Percentiles rank a stretch among this genome's conserved stretches.
phyloP scores from a whole-genome alignment of 805 yeast genomes.

The Lachancea nothofagi region DNA sequence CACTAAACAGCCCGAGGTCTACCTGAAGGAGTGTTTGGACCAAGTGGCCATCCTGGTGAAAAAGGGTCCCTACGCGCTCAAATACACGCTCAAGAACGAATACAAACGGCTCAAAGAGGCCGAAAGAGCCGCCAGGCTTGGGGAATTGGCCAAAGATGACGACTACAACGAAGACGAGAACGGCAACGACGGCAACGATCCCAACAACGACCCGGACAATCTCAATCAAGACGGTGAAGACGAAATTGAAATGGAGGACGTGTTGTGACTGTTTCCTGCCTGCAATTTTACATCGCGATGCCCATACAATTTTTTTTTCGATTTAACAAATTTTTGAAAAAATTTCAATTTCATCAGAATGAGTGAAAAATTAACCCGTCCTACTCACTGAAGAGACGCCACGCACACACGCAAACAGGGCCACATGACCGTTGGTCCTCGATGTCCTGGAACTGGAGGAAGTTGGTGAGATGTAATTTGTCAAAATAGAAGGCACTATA shows the following conservation, averaged over 20 bases:
- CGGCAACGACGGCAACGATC: slow-evolving; percentile 43
- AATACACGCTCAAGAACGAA: slow-evolving; percentile 85
- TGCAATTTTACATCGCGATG: no score
- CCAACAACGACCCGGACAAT: slow-evolving; percentile 47
- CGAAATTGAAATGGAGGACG: slow-evolving; percentile 73
- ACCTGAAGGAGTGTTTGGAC: slow-evolving; percentile 84
- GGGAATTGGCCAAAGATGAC: slow-evolving; percentile 39
- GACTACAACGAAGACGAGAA: slow-evolving; percentile 47
- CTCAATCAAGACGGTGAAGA: slow-evolving; percentile 46
- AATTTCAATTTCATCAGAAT: no score
- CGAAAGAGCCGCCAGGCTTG: slow-evolving; percentile 63
- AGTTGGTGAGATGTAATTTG: no score
- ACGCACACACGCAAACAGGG: no score
- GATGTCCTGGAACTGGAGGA: no score
- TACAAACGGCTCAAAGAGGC: slow-evolving; percentile 74
- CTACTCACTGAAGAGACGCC: no score
- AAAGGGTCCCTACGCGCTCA: slow-evolving; percentile 93
- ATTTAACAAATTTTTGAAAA: no score
- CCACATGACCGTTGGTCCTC: no score
- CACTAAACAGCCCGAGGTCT: slow-evolving; percentile 92
- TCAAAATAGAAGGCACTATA: no score
- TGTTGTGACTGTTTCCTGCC: slow-evolving; percentile 36
- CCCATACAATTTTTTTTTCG: no score
- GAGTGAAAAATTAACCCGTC: no score
- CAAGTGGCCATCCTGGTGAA: slow-evolving; percentile 83